Base-by-base conservation (phyloP, 208 protist species). In the Acanthamoeba lenticulata region DNA sequence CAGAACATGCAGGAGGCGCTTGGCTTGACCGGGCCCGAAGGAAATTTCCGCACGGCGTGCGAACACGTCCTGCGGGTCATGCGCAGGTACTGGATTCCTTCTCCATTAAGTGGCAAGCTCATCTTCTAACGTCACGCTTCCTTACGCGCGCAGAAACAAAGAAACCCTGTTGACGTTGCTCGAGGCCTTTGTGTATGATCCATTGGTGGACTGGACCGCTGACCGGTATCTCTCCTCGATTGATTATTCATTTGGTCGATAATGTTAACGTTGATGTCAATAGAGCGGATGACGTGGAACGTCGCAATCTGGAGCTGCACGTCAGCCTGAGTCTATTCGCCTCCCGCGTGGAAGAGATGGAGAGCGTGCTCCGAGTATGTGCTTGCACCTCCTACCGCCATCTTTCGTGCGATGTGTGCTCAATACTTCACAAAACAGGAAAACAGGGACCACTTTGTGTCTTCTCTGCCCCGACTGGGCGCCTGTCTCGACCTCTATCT, bases 1-100 rank as follows among this genome's bases (percentile, higher is more conserved):
- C 97, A 98, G 21, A 99, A 99, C 95, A 94, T 99, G 6, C 97
- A 99, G 29, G 90, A 94, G 15, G 98, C 98, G 5, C 96, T 99
- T 52, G 99, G 99, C 29, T 95, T 99, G 34, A 97, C 96, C 11
- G 98, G 98, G 32, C 95, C 97, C 2, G 98, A 99, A 32, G 99
- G 99, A 5, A 85, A 97, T 6, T 99, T 99, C 95, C 95, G 98
- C 11, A 92, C 60, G 0, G 91, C 96, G 79, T 99, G 98, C 89
- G 98, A 99, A 95, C 94, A 95, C 0, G 97, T 97, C 36, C 90
- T 99, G 96, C 45, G 62, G 1, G 95, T 99, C 0, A 92, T 99
- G 67, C 97, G 98, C 1, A 94, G 67, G 69, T 89, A 90, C 60
- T 24, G 2, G 17, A 88, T 15, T 52, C 32, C 65, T 19, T 32